Percentiles rank a stretch among this genome's conserved stretches.
Conservation (phyloP, 1,284 basidiomycete genomes). For the Ustilago shanxiensis region DNA sequence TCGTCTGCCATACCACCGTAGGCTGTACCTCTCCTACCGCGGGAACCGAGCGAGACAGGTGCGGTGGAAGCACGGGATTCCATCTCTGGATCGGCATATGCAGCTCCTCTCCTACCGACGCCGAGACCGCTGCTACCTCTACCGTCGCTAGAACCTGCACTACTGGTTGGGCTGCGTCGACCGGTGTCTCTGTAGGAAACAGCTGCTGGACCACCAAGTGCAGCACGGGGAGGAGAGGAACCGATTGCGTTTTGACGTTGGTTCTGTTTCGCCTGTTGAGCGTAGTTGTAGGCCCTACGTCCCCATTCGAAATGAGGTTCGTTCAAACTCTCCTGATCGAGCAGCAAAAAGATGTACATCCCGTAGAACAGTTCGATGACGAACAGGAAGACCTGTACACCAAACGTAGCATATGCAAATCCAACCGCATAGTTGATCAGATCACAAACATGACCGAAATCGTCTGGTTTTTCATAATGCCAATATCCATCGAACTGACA, state of each 20-base stretch:
- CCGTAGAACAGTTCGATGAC: slow-evolving; percentile 59
- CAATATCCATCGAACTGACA: slow-evolving; percentile 71
- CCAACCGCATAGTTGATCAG: slow-evolving; percentile 69
- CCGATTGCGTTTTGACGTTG: slow-evolving; percentile 18
- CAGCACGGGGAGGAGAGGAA: slow-evolving; percentile 20
- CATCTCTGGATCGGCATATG: slow-evolving; percentile 59
- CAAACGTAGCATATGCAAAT: slow-evolving; percentile 70
- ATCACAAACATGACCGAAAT: slow-evolving; percentile 70
- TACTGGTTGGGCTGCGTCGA: slow-evolving; percentile 16
- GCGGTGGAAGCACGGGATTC: slow-evolving; percentile 31
- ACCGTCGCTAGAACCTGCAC: slow-evolving; percentile 19
- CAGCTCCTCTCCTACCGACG: slow-evolving; percentile 53
- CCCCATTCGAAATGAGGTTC: slow-evolving; percentile 69
- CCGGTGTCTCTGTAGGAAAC: slow-evolving; percentile 29
- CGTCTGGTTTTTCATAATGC: slow-evolving; percentile 69
- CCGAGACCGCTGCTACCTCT: background rate
- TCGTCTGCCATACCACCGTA: slow-evolving; percentile 52
- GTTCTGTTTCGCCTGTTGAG: slow-evolving; percentile 33
- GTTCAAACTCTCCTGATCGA: slow-evolving; percentile 74
- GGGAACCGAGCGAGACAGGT: slow-evolving; percentile 51
- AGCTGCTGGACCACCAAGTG: background rate
- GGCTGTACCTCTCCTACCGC: slow-evolving; percentile 54
- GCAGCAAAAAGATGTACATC: slow-evolving; percentile 69
- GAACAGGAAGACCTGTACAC: slow-evolving; percentile 65
- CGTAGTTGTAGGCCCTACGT: slow-evolving; percentile 65